A percentile compares a stretch with the other conserved stretches of the same genome.
These are phyloP conservation scores for Phytophthora sp. DNA, from an alignment of 352 stramenopile genomes.

Conservation along the genomic window DNA sequence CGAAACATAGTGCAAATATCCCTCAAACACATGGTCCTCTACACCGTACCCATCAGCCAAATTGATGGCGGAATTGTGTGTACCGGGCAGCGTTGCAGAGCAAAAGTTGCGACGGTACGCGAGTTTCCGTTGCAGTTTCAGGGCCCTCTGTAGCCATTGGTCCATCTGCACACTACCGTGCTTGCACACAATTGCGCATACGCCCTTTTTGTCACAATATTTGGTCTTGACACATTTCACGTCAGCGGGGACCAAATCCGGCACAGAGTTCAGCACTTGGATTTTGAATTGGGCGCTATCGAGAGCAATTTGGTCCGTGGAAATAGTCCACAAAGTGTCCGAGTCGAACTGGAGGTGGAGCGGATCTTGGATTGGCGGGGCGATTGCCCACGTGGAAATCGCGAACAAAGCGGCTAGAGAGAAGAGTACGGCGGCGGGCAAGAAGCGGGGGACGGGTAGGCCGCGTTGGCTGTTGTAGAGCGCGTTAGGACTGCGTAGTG, in stretches of 20 bases:
- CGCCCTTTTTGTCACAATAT: constrained; percentile 62
- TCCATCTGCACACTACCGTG: constrained; percentile 59
- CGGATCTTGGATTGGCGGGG: constrained; percentile 7
- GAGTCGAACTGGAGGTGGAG: constrained; percentile 13
- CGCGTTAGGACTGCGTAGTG: neutral
- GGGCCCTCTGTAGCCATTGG: constrained; percentile 59
- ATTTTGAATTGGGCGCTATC: constrained; percentile 43
- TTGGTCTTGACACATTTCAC: constrained; percentile 61
- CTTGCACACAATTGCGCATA: constrained; percentile 72
- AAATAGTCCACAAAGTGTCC: constrained; percentile 31
- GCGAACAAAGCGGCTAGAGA: constrained; percentile 2
- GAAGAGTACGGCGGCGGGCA: neutral
- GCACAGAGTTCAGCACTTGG: constrained; percentile 45
- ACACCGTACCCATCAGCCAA: constrained; percentile 73
- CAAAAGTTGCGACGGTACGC: constrained; percentile 79
- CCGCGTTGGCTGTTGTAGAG: neutral
- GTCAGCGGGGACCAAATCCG: constrained; percentile 69
- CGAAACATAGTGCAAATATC: constrained; percentile 64
- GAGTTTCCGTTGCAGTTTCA: constrained; percentile 73
- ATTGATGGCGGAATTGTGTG: constrained; percentile 83
- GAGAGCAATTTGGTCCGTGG: constrained; percentile 27
- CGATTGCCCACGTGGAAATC: neutral
- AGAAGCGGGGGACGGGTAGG: neutral
- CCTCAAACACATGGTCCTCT: constrained; percentile 78
- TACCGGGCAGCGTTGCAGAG: constrained; percentile 63